Conservation (phyloP, 495 filamentous ascomycete species). For the Podospora appendiculata region DNA sequence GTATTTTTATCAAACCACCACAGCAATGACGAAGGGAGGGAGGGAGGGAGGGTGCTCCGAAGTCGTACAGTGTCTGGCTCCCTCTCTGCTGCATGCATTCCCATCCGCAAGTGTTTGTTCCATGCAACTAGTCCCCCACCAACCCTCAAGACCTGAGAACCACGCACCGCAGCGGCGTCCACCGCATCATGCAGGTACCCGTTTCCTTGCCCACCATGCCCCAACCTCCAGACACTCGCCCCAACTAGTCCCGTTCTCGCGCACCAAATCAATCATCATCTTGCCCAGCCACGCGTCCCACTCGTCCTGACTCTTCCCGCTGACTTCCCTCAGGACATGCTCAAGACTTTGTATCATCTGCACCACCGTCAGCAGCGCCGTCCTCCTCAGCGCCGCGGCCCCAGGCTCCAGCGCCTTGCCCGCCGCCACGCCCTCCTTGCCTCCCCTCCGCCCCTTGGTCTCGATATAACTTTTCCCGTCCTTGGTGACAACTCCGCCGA, state of each 20-base stretch:
- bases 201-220: slow-evolving; percentile 87
- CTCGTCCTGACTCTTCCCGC: slow-evolving; percentile 80
- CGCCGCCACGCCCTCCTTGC: slow-evolving; percentile 4
- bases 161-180: too few relatives aligned
- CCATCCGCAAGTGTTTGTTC: too few relatives aligned
- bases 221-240: slow-evolving; percentile 91
- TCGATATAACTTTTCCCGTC: slow-evolving; percentile 45
- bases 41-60: too few relatives aligned
- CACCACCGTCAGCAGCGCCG: slow-evolving; percentile 72
- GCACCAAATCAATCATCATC: slow-evolving; percentile 77
- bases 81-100: too few relatives aligned
- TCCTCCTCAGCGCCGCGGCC: slow-evolving; percentile 67
- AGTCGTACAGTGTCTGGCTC: too few relatives aligned
- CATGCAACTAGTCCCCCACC: not conserved
- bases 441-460: slow-evolving; percentile 19
- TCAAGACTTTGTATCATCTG: slow-evolving; percentile 85
- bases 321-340: slow-evolving; percentile 71
- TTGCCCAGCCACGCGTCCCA: slow-evolving; percentile 87
- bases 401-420: slow-evolving; percentile 54
- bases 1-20: not conserved
- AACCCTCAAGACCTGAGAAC: too few relatives aligned
- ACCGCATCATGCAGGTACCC: slow-evolving; percentile 10
- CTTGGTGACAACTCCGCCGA: slow-evolving; percentile 45
- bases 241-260: slow-evolving; percentile 66
- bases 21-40: too few relatives aligned